Base-by-base conservation (phyloP, 306 rosid genomes). In the Medicago truncatula region DNA sequence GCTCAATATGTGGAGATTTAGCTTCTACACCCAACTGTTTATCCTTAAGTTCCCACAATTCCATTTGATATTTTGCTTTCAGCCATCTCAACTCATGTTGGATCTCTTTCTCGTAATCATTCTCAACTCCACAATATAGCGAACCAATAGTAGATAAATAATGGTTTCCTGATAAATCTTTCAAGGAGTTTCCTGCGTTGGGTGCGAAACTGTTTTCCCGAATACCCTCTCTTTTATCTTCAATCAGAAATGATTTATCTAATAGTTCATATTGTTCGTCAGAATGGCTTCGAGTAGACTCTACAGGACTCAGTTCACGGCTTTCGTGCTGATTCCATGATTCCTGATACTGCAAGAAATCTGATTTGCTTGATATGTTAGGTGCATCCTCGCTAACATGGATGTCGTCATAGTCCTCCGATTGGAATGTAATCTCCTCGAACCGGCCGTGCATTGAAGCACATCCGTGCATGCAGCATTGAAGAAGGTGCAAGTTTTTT, bases 401-500 rank as follows among this genome's bases (percentile, higher is more conserved):
- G 52, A 12, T 86, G 74, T 88, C 82, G 81, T 80, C 85, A 18
- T 85, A 80, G 15, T 85, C 88, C 17, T 85, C 93, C 8, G 87
- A 88, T 78, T 77, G 88, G 44, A 87, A 89, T 3, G 87, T 88
- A 17, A 93, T 67, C 94, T 93, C 98, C 88, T 88, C 98, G 14
- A 93, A 93, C 58, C 98, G 90, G 11, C 98, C 97, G 2, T 86
- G 97, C 88, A 83, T 81, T 8, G 92, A 91, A 64, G 91, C 83
- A 71, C 93, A 90, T 49, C 91, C 89, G 38, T 68, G 74, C 66
- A 73, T 81, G 63, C 90, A 84, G 80, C 93, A 86, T 46, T 86
- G 89, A 82, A 69, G 77, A 84, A 59, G 80, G 76, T 80, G 88
- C 58, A 50, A 66, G 83, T 83, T 76, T 74, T 81, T 84, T 63